These are phyloP conservation scores for Cyberlindnera veronae DNA, from an alignment of 805 yeast species.

Conservation along the genomic window DNA sequence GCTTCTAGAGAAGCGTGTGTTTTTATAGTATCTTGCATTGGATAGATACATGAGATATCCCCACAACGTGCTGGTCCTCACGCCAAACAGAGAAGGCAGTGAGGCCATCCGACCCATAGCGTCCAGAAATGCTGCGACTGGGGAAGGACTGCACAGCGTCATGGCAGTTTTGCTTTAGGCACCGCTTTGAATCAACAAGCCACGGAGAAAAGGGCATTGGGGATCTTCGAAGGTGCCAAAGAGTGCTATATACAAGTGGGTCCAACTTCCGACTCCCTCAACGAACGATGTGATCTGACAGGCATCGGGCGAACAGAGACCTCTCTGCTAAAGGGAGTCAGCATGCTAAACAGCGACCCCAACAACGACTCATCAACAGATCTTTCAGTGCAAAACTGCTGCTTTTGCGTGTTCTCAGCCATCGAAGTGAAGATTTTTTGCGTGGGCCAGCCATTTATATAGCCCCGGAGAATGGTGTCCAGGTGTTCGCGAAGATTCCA, in stretches of 20 bases:
- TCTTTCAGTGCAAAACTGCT: too few species aligned
- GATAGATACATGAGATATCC: background rate
- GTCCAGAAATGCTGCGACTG: constrained; percentile 7
- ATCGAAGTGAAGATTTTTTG: background rate
- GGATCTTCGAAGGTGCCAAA: constrained; percentile 46
- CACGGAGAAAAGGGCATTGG: constrained; percentile 33
- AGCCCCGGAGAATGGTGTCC: background rate
- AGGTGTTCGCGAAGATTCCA: background rate
- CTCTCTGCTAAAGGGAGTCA: too few species aligned
- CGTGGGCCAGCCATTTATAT: background rate
- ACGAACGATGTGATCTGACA: background rate
- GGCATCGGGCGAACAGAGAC: constrained; percentile 5
- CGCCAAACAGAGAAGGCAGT: background rate
- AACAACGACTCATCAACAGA: too few species aligned
- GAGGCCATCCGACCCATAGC: constrained; percentile 6
- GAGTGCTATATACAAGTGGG: background rate
- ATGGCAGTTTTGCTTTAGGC: constrained; percentile 32
- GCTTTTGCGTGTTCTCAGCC: too few species aligned
- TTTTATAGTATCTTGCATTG: too few species aligned
- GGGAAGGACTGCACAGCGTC: constrained; percentile 6
- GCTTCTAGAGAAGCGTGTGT: too few species aligned
- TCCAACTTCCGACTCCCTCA: constrained; percentile 3
- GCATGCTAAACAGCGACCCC: too few species aligned
- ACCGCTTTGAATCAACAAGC: constrained; percentile 45
- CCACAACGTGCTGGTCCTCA: constrained; percentile 2